phyloP scores from a whole-genome alignment of 371 early-diverging fungal species.

The Mortierella sp. region DNA sequence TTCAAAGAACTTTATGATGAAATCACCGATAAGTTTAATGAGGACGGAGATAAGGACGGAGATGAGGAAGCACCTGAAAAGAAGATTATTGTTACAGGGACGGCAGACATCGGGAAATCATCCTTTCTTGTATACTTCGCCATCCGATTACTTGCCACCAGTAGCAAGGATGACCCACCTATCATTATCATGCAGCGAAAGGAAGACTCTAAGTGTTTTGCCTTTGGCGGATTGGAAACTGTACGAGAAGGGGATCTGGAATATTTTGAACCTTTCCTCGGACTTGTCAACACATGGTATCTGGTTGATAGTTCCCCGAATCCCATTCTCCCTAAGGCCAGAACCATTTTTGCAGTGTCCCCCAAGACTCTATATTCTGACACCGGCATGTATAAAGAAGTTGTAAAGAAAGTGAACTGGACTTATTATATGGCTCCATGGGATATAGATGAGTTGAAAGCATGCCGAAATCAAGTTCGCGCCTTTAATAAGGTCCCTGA shows the following conservation, averaged over 20 bases:
- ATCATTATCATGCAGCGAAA: constrained; percentile 25
- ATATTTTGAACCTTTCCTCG: constrained; percentile 30
- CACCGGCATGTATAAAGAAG: constrained; percentile 10
- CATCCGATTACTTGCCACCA: constrained; percentile 27
- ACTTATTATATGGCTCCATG: constrained; percentile 44
- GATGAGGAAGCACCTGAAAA: too few species aligned
- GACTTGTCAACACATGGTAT: constrained; percentile 34
- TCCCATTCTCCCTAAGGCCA: constrained; percentile 21
- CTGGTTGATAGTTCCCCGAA: constrained; percentile 29
- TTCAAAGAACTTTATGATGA: constrained; percentile 18
- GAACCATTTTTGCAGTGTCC: constrained; percentile 40
- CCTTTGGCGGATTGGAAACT: constrained; percentile 29
- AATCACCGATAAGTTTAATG: constrained; percentile 2
- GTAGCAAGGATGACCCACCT: constrained; percentile 19
- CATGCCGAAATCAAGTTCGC: constrained; percentile 7
- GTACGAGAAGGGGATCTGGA: constrained; percentile 19
- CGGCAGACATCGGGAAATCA: constrained; percentile 24
- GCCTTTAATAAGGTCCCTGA: constrained; percentile 26
- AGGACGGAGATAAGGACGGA: background rate
- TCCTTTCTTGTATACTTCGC: constrained; percentile 31
- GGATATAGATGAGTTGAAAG: constrained; percentile 30
- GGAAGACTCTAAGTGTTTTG: constrained; percentile 5
- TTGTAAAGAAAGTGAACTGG: constrained; percentile 21
- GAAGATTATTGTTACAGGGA: constrained; percentile 8
- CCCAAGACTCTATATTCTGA: constrained; percentile 23